Evolutionary conservation across 1,139 yeast species (phyloP), one percentile per base, ranked within the genome.

Genomic region (Ogataea hybrid): DNA sequence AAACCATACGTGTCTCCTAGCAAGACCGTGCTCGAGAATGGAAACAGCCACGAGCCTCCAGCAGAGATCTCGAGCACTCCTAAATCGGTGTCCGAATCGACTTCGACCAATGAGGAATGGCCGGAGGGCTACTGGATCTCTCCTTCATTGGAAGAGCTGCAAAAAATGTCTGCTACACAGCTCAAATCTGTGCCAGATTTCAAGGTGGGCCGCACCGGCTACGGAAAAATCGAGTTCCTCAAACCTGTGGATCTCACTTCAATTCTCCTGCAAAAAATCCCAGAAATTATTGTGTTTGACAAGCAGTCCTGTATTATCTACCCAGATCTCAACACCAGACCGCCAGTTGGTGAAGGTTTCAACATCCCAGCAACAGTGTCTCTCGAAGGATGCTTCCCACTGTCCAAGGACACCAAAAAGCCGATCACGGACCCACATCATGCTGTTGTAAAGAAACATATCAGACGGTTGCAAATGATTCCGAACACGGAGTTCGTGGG

Each of bases 81-180:
- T 6, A 6, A 29, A 11, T 28, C 42, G 21, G 28, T 7, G 4
- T 5, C 33, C 22, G 29, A 28, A n/a, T 15, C 27, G 7, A 22
- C 20, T 9, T 4, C 16, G 5, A 31, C 33, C 25, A 14, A 23
- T 16, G n/a, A 25, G 4, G 30, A 14, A 35, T 44, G 47, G 47
- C 83, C 79, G 23, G 78, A 84, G 36, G 96, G 92, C 2, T 94
- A 90, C 64, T 92, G 95, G 89, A 82, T 83, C 38, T 77, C 86
- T 2, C 98, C 98, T 17, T 69, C 89, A 4, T 58, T 83, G 35
- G 73, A 79, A 6, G 80, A 80, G 41, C 68, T 92, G 44, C 72
- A 77, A 44, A 66, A 72, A 32, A 71, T 76, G 71, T 62, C 88
- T 0, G 68, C 85, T 35, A 66, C 78, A 9, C 84, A 86, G 48